phyloP scores from a whole-genome alignment of 257 asterid species.

The Solanum sejunctum region DNA sequence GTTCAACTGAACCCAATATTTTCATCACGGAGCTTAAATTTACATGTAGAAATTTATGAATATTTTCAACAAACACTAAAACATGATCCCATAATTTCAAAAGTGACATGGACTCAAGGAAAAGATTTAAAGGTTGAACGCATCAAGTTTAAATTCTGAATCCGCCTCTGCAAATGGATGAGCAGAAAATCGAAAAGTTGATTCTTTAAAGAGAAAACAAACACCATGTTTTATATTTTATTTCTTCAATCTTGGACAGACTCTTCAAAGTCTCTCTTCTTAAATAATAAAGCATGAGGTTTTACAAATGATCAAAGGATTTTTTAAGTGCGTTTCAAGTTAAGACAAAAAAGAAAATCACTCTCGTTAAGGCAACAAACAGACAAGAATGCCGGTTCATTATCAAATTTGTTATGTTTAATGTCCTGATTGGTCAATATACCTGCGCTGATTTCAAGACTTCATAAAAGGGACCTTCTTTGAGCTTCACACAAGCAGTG shows the following conservation, averaged over 20 bases:
- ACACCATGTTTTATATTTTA: neutral
- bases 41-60: neutral
- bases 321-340: neutral
- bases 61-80: neutral
- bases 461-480: constrained; percentile 78
- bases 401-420: neutral
- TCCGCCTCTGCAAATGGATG: neutral
- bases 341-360: neutral
- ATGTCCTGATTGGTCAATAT: neutral
- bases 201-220: neutral
- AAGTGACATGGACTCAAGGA: neutral
- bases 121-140: neutral
- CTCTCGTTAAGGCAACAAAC: neutral
- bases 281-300: neutral
- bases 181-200: neutral
- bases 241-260: neutral
- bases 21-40: neutral
- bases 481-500: constrained; percentile 27
- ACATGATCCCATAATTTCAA: neutral
- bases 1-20: neutral
- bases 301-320: neutral
- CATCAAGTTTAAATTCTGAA: neutral
- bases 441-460: constrained; percentile 78
- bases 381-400: neutral
- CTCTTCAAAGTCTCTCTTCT: neutral